Percentiles rank a stretch among this genome's conserved stretches.
Conservation (phyloP, 2,329 filamentous ascomycete genomes). For the Dactylella cylindrospora region DNA sequence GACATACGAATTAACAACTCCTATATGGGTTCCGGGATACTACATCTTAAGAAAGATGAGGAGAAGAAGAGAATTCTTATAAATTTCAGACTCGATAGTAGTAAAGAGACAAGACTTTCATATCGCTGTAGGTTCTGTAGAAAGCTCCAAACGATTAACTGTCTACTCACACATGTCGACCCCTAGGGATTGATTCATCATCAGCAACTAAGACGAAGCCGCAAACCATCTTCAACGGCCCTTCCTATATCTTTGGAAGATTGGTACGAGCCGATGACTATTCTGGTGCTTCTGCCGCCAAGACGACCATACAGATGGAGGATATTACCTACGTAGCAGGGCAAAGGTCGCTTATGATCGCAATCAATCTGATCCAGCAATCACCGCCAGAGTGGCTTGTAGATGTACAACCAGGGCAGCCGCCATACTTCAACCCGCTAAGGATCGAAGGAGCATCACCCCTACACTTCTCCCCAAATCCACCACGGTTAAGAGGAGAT, state of each 20-base stretch:
- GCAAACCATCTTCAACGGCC: constrained; percentile 33
- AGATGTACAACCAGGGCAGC: constrained; percentile 11
- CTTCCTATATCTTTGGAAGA: constrained; percentile 34
- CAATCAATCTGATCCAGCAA: constrained; percentile 39
- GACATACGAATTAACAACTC: constrained; percentile 32
- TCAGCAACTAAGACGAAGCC: constrained; percentile 37
- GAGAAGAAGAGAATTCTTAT: constrained; percentile 23
- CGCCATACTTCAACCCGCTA: background rate
- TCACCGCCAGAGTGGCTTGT: constrained; percentile 34
- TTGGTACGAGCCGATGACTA: constrained; percentile 41
- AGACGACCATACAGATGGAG: constrained; percentile 22
- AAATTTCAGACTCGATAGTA: constrained; percentile 27
- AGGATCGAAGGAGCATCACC: constrained; percentile 20
- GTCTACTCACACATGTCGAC: background rate
- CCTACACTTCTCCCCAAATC: too few species aligned
- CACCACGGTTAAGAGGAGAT: too few species aligned
- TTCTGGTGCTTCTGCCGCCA: constrained; percentile 11
- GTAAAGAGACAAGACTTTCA: constrained; percentile 29
- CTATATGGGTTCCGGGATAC: constrained; percentile 26
- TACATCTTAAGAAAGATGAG: constrained; percentile 30
- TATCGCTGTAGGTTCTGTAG: constrained; percentile 31
- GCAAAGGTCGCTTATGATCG: constrained; percentile 40
- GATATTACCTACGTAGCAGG: constrained; percentile 40
- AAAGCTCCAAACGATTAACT: background rate
- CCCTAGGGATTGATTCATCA: constrained; percentile 38